A percentile compares a stretch with the other conserved stretches of the same genome.
These are phyloP conservation scores for Echium plantagineum DNA, from an alignment of 257 asterid genomes.

Conservation along the genomic window DNA sequence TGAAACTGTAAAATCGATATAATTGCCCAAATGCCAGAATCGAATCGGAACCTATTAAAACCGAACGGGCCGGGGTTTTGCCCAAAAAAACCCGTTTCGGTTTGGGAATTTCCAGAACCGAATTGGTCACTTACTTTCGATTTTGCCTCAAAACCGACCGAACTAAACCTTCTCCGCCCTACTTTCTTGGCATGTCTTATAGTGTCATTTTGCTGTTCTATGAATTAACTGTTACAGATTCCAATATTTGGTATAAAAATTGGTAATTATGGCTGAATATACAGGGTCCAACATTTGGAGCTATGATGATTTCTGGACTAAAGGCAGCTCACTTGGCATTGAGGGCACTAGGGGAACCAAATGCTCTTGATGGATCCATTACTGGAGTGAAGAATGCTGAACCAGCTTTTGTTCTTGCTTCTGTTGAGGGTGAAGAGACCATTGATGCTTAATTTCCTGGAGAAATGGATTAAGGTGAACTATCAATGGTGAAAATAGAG, in stretches of 20 bases:
- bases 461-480: neutral
- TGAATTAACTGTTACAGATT: neutral
- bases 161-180: too few species aligned
- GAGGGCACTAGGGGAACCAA: conserved; percentile 60
- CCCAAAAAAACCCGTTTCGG: too few species aligned
- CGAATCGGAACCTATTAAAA: too few species aligned
- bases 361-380: conserved; percentile 44
- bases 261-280: conserved; percentile 2
- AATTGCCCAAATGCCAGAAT: too few species aligned
- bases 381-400: conserved; percentile 10
- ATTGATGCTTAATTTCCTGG: conserved; percentile 32
- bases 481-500: neutral
- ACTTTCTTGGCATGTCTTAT: too few species aligned
- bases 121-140: too few species aligned
- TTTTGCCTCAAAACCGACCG: too few species aligned
- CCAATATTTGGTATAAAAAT: neutral
- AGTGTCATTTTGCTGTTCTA: too few species aligned
- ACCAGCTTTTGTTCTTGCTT: conserved; percentile 49
- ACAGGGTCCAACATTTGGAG: conserved; percentile 89
- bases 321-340: conserved; percentile 89
- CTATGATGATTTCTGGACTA: conserved; percentile 88
- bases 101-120: too few species aligned
- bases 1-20: too few species aligned
- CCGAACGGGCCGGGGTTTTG: too few species aligned
- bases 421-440: conserved; percentile 39